Base-by-base conservation (phyloP, 2,329 filamentous ascomycete genomes). In the Gaeumannomyces tritici region DNA sequence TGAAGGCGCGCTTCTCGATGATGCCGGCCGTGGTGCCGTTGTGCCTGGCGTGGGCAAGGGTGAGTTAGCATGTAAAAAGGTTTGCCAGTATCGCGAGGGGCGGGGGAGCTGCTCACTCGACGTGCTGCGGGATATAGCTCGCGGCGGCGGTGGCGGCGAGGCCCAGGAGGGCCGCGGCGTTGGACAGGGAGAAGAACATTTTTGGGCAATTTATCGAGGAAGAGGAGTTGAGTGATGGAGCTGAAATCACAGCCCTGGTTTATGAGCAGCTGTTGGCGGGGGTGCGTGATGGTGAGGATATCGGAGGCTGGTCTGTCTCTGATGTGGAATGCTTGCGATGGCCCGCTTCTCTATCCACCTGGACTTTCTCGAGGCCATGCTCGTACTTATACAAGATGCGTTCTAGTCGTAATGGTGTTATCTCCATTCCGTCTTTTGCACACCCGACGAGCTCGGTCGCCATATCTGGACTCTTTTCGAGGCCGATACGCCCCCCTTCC, bases 1-100 rank as follows among this genome's bases (percentile, higher is more conserved):
- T 61, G 35, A 55, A 31, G 59, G 26, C 35, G 66, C 67, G 58
- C 33, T 59, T 59, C 4, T 27, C 15, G 55, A 56, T 21, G 55
- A 56, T 21, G 42, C 42, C 42, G 42, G 11, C 42, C 18, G 11
- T 21, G 21, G 42, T 51, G 42, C 5, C 21, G 42, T 51, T 51
- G 42, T 51, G 11, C 18, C 42, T 51, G 33, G 6, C 18, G 9
- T 5, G 31, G n/a, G n/a, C n/a, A 4, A 55, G 11, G 4, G 55
- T n/a, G 42, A 3, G 42, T 51, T 51, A 51, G 42, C 42, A n/a
- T n/a, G 21, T 2, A 33, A 11, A n/a, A n/a, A n/a, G n/a, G n/a
- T n/a, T n/a, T n/a, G n/a, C n/a, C n/a, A n/a, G n/a, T n/a, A n/a
- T n/a, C n/a, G n/a, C n/a, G n/a, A n/a, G n/a, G n/a, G n/a, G n/a